Evolutionary conservation across 1,284 basidiomycete species (phyloP).

Genomic region (Amylostereum areolatum): DNA sequence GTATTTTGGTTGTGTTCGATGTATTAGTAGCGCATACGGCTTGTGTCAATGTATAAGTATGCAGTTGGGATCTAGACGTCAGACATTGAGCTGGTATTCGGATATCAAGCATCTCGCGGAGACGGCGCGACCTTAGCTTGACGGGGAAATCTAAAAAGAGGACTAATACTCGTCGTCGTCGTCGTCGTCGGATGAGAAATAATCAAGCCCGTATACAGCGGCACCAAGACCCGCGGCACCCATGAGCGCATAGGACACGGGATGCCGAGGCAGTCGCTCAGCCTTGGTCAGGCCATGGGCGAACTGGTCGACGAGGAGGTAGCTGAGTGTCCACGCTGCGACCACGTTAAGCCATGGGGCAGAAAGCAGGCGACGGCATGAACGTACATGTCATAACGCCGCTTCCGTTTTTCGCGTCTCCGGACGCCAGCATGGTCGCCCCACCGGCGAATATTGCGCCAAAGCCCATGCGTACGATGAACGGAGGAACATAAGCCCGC

Average conservation of each 20-base stretch:
- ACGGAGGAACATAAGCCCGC: constrained; percentile 29
- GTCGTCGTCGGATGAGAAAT: constrained; percentile 24
- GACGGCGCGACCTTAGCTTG: too few species aligned
- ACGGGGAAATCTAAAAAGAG: too few species aligned
- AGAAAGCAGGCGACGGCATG: constrained; percentile 19
- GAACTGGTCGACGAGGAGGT: constrained; percentile 33
- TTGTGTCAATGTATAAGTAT: too few species aligned
- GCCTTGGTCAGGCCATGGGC: constrained; percentile 23
- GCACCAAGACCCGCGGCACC: constrained; percentile 28
- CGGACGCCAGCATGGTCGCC: constrained; percentile 34
- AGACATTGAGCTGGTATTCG: too few species aligned
- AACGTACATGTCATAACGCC: constrained; percentile 36
- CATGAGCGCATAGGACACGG: constrained; percentile 28
- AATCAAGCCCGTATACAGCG: constrained; percentile 37
- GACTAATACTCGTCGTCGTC: constrained; percentile 10
- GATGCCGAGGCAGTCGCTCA: constrained; percentile 25
- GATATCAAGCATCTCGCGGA: too few species aligned
- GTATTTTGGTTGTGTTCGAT: background rate
- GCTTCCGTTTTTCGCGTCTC: constrained; percentile 38
- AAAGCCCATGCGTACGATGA: constrained; percentile 37
- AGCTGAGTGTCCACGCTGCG: constrained; percentile 41
- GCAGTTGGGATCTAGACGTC: too few species aligned
- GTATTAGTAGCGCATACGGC: too few species aligned
- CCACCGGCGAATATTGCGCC: constrained; percentile 38
- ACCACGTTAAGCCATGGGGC: background rate